Evolutionary conservation across 2,329 filamentous ascomycete species (phyloP).

Genomic region (Ophiostoma triangulosporum): DNA sequence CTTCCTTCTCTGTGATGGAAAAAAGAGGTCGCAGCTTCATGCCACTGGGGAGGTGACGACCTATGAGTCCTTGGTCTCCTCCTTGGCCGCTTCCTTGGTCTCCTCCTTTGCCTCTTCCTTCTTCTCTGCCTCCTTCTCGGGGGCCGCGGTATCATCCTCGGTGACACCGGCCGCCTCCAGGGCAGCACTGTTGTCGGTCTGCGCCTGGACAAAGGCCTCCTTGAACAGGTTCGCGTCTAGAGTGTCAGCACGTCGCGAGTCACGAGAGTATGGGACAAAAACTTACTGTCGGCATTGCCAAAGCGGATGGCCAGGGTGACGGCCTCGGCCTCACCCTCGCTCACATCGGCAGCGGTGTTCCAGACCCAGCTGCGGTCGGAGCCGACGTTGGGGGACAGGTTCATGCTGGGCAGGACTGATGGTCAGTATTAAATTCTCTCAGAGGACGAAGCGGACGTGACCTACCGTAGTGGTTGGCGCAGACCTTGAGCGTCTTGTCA

Average conservation of each 20-base stretch:
- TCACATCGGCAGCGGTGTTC: conserved; percentile 96
- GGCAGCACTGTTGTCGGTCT: conserved; percentile 86
- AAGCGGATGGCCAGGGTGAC: conserved; percentile 95
- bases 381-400: conserved; percentile 93
- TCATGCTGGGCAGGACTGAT: conserved; percentile 93
- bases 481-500: conserved; percentile 99
- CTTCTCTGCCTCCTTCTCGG: conserved; percentile 18
- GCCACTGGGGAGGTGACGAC: neutral
- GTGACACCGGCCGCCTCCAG: conserved; percentile 38
- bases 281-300: conserved; percentile 90
- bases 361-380: conserved; percentile 98
- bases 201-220: conserved; percentile 91
- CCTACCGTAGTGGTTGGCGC: conserved; percentile 97
- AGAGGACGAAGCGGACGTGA: neutral
- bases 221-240: conserved; percentile 94
- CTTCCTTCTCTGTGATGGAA: neutral
- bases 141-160: conserved; percentile 8
- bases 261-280: neutral
- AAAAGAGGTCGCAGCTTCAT: neutral
- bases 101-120: conserved; percentile 18
- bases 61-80: conserved; percentile 7
- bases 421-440: neutral
- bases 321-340: conserved; percentile 93
- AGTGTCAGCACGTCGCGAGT: conserved; percentile 6
- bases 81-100: conserved; percentile 2